Evolutionary conservation across 2,329 filamentous ascomycete genomes (phyloP).

Genomic region (Davidsoniella virescens): DNA sequence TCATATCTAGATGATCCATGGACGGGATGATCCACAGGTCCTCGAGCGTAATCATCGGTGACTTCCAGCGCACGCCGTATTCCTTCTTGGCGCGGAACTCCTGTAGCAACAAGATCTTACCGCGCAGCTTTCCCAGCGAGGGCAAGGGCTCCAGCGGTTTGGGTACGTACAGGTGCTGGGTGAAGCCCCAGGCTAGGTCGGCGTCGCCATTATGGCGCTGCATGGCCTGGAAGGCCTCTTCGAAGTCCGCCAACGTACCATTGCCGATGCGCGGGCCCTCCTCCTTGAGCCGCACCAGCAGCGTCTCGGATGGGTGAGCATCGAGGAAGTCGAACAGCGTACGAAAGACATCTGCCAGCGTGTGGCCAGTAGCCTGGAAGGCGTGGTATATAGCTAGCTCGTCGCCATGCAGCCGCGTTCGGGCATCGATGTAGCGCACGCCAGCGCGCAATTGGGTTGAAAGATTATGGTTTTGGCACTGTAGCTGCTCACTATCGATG

Average conservation of each 20-base stretch:
- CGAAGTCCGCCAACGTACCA: slow-evolving; percentile 24
- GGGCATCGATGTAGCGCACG: slow-evolving; percentile 33
- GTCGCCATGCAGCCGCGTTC: slow-evolving; percentile 27
- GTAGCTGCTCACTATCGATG: slow-evolving; percentile 21
- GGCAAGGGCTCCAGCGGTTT: slow-evolving; percentile 21
- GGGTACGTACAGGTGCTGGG: slow-evolving; percentile 22
- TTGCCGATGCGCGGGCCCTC: slow-evolving; percentile 22
- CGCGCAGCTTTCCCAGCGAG: slow-evolving; percentile 28
- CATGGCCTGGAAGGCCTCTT: slow-evolving; percentile 29
- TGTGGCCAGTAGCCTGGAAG: slow-evolving; percentile 28
- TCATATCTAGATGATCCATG: slow-evolving; percentile 27
- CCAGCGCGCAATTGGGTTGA: slow-evolving; percentile 28
- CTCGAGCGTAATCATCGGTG: slow-evolving; percentile 28
- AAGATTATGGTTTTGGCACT: slow-evolving; percentile 33
- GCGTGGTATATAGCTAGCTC: slow-evolving; percentile 32
- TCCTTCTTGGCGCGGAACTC: slow-evolving; percentile 24
- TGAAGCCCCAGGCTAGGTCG: slow-evolving; percentile 21
- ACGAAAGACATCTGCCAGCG: slow-evolving; percentile 26
- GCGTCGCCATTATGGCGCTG: slow-evolving; percentile 19
- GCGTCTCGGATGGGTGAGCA: slow-evolving; percentile 27
- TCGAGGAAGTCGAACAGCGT: slow-evolving; percentile 31
- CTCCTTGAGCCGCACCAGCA: slow-evolving; percentile 35
- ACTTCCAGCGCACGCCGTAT: slow-evolving; percentile 31
- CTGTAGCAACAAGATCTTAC: slow-evolving; percentile 31
- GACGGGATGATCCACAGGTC: slow-evolving; percentile 30